Conservation (phyloP, 2,329 filamentous ascomycete species). For the Cladosporium colombiae region DNA sequence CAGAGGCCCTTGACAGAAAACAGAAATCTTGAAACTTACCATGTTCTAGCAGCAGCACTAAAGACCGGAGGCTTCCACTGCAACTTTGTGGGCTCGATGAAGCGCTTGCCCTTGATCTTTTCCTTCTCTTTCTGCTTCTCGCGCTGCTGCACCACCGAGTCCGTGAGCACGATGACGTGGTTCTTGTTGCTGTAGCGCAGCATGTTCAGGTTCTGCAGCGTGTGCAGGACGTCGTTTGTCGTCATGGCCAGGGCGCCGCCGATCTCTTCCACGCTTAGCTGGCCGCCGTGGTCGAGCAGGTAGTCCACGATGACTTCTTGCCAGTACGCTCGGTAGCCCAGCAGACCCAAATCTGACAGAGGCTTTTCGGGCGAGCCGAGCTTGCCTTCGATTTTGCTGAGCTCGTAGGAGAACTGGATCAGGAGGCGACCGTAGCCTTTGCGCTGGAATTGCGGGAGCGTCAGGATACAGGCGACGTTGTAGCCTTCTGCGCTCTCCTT, state of each 20-base stretch:
- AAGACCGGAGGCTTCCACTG: conserved; percentile 98
- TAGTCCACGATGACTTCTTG: conserved; percentile 90
- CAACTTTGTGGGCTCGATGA: conserved; percentile 75
- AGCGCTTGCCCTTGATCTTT: conserved; percentile 72
- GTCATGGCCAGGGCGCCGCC: conserved; percentile 85
- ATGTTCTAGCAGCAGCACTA: conserved; percentile 83
- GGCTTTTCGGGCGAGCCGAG: conserved; percentile 96
- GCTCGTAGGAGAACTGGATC: conserved; percentile 96
- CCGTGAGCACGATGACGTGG: conserved; percentile 91
- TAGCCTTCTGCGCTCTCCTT: conserved; percentile 96
- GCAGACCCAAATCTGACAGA: conserved; percentile 84
- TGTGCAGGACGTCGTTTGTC: conserved; percentile 94
- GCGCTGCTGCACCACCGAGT: conserved; percentile 70
- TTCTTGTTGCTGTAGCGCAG: conserved; percentile 93
- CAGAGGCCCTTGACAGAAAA: no score
- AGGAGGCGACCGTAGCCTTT: conserved; percentile 90
- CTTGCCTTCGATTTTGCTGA: conserved; percentile 92
- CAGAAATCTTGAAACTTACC: conserved; percentile 46
- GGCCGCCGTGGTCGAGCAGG: conserved; percentile 69
- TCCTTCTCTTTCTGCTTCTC: conserved; percentile 71
- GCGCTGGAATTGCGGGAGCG: conserved; percentile 91
- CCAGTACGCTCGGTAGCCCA: conserved; percentile 98
- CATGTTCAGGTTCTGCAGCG: conserved; percentile 91
- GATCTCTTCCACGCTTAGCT: conserved; percentile 82
- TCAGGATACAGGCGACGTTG: conserved; percentile 97